Evolutionary conservation across 2,329 filamentous ascomycete species (phyloP).

Genomic region (Hypoxylon sp.): DNA sequence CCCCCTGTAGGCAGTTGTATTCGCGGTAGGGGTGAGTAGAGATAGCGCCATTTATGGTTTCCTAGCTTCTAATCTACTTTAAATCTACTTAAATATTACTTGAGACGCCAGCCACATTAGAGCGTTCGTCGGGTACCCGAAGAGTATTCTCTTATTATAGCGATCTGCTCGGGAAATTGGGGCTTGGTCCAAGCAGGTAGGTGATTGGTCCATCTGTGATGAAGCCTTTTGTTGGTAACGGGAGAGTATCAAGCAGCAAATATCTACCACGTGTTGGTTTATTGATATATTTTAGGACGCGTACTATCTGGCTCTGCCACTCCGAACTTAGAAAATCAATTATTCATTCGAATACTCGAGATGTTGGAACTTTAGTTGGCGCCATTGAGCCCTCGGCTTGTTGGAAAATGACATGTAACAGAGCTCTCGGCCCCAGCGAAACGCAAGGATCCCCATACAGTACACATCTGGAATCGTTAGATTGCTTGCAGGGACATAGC

Average conservation of each 20-base stretch:
- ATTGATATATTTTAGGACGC: slow-evolving; percentile 7
- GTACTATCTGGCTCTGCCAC: slow-evolving; percentile 15
- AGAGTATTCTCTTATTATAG: slow-evolving; percentile 36
- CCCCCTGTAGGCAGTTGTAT: slow-evolving; percentile 23
- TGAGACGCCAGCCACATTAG: not conserved
- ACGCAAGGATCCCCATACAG: slow-evolving; percentile 34
- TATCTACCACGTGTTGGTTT: slow-evolving; percentile 21
- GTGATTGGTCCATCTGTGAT: slow-evolving; percentile 34
- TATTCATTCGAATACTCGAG: not conserved
- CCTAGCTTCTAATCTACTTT: slow-evolving; percentile 39
- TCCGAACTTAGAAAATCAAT: slow-evolving; percentile 20
- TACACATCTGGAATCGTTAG: slow-evolving; percentile 38
- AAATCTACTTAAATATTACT: slow-evolving; percentile 39
- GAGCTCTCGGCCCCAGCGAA: slow-evolving; percentile 31
- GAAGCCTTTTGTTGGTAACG: slow-evolving; percentile 31
- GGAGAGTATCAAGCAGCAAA: slow-evolving; percentile 11
- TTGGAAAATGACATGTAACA: slow-evolving; percentile 16
- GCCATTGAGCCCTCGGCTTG: slow-evolving; percentile 18
- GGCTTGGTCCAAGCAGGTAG: slow-evolving; percentile 17
- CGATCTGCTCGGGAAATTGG: slow-evolving; percentile 44
- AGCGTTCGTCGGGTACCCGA: slow-evolving; percentile 17
- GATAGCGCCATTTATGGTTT: slow-evolving; percentile 38
- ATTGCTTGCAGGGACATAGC: slow-evolving; percentile 41
- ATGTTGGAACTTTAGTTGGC: slow-evolving; percentile 29
- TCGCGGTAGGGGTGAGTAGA: slow-evolving; percentile 26